phyloP scores from a whole-genome alignment of 495 filamentous ascomycete species.

The Penicillium daleae region DNA sequence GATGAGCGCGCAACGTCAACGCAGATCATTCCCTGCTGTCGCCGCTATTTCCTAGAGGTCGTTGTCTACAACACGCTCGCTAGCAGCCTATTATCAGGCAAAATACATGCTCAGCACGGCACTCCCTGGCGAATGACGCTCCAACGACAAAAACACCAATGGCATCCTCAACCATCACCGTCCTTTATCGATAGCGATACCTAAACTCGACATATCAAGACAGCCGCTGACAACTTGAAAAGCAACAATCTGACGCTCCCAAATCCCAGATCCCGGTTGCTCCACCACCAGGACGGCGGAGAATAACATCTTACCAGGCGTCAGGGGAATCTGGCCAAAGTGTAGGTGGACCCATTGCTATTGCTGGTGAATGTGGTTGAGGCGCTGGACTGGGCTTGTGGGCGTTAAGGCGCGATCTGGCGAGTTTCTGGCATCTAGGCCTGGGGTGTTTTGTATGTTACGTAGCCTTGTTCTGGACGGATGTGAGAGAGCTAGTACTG shows the following conservation, averaged over 20 bases:
- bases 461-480: background rate
- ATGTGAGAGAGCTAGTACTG: background rate
- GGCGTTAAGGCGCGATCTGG: background rate
- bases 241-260: background rate
- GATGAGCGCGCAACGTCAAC: background rate
- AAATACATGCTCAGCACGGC: background rate
- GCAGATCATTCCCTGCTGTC: background rate
- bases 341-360: background rate
- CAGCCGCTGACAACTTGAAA: background rate
- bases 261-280: background rate
- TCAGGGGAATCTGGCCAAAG: too few species aligned
- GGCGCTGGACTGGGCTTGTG: background rate
- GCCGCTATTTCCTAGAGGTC: background rate
- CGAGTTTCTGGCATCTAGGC: background rate
- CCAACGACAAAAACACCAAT: background rate
- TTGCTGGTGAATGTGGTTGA: background rate
- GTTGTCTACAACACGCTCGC: background rate
- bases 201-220: background rate
- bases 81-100: background rate
- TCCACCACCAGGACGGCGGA: too few species aligned
- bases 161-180: background rate
- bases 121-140: background rate
- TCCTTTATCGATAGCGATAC: background rate
- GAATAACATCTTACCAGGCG: background rate
- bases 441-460: background rate